A percentile compares a stretch with the other conserved stretches of the same genome.
Evolutionary conservation across 805 yeast species (phyloP).

Genomic region (Metschnikowia baotianmanensis): DNA sequence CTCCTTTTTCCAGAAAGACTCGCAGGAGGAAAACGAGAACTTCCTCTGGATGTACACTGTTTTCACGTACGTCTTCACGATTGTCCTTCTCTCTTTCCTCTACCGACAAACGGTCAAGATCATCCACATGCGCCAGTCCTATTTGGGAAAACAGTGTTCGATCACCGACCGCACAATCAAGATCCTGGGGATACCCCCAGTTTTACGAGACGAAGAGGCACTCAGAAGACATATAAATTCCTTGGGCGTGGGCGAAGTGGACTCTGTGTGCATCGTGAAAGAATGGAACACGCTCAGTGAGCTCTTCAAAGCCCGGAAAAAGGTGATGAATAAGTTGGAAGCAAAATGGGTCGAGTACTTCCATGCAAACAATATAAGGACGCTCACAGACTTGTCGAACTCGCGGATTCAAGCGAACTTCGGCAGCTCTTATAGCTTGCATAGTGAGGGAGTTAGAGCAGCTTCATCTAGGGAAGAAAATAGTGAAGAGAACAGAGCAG

Average conservation of each 20-base stretch:
- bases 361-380: conserved; percentile 32
- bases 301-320: conserved; percentile 58
- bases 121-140: conserved; percentile 72
- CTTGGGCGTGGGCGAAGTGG: conserved; percentile 76
- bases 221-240: conserved; percentile 73
- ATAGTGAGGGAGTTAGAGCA: neutral
- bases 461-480: too few species aligned
- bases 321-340: conserved; percentile 59
- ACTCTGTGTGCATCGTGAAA: conserved; percentile 72
- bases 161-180: conserved; percentile 89
- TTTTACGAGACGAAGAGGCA: conserved; percentile 67
- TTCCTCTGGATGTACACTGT: conserved; percentile 84
- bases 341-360: conserved; percentile 69
- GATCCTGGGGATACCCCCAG: conserved; percentile 84
- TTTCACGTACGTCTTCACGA: conserved; percentile 84
- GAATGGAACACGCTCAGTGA: conserved; percentile 79
- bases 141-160: conserved; percentile 82
- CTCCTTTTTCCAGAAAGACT: conserved; percentile 15
- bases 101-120: conserved; percentile 70
- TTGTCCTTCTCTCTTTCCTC: conserved; percentile 56
- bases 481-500: too few species aligned
- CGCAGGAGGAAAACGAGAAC: conserved; percentile 42
- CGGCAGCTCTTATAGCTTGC: conserved; percentile 29
- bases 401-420: conserved; percentile 27
- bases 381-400: conserved; percentile 28